Evolutionary conservation across 306 rosid species (phyloP), one percentile per base, ranked within the genome.

Genomic region (Quercus bicolor): DNA sequence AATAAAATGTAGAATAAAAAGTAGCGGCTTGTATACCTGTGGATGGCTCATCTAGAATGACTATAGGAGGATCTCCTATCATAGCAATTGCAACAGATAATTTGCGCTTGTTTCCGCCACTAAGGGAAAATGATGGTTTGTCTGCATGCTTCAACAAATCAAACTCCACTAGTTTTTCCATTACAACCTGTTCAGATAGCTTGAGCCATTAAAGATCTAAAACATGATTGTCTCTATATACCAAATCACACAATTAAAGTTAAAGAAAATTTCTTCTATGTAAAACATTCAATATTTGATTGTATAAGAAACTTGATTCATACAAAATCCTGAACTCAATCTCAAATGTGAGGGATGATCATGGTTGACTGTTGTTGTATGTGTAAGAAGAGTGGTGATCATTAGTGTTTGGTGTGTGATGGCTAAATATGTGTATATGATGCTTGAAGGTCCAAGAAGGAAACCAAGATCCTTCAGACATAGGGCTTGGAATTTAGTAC

Each of bases 51-150:
- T 92, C 97, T 80, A 94, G 97, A 87, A 94, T 90, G 81, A 94
- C 98, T 37, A 94, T 91, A 62, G 98, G 93, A 83, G 98, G 98
- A 84, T 94, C 97, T 74, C 97, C 98, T 56, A 94, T 85, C 98
- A 94, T 94, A 21, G 98, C 97, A 83, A 94, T 90, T 77, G 98
- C 97, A 19, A 94, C 98, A 70, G 98, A 92, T 52, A 92, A 87
- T 87, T 94, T 94, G 75, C 98, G 90, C 86, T 94, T 94, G 92
- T 94, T 94, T 75, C 98, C 98, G 71, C 97, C 97, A 79, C 98
- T 94, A 51, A 92, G 93, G n/a, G 94, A 80, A 84, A 88, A 92
- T 21, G 98, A 90, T 40, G 98, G 98, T 78, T 94, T 94, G 76
- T 87, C 79, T 29, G 97, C 94, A 87, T 90, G 94, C 87, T 88